phyloP scores from a whole-genome alignment of 2,329 filamentous ascomycete species.

The Apiospora kogelbergensis region DNA sequence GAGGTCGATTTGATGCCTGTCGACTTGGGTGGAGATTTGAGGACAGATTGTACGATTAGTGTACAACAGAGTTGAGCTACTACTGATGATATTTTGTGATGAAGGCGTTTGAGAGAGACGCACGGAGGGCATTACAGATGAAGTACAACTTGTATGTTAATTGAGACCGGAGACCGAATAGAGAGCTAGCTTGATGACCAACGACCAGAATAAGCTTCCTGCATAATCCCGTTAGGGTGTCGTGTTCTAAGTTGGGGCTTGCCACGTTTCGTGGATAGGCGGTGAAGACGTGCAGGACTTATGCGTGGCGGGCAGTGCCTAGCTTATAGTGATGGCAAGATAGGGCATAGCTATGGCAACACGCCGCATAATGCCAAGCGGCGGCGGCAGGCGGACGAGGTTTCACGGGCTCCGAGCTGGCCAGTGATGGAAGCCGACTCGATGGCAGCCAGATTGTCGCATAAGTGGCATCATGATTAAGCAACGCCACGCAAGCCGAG shows the following conservation, averaged over 20 bases:
- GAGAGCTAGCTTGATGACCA: neutral
- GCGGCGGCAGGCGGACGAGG: neutral
- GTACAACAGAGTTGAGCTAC: neutral
- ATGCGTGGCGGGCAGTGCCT: neutral
- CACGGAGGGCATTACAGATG: neutral
- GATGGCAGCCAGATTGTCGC: neutral
- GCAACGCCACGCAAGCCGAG: neutral
- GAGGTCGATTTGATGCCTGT: neutral
- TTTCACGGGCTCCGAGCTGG: neutral
- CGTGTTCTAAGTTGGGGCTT: neutral
- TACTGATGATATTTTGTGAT: neutral
- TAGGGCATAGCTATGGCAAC: neutral
- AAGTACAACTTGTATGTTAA: neutral
- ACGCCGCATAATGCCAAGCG: neutral
- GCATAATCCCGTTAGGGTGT: neutral
- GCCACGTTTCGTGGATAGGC: neutral
- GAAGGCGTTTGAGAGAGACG: neutral
- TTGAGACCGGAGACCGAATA: neutral
- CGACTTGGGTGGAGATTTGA: neutral
- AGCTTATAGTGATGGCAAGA: neutral
- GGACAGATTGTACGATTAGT: neutral
- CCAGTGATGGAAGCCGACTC: neutral
- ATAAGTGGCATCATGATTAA: neutral
- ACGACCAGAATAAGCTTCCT: neutral
- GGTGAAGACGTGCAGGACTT: constrained; percentile 1